A percentile compares a stretch with the other conserved stretches of the same genome.
These are phyloP conservation scores for Harringtonia lauricola DNA, from an alignment of 2,329 filamentous ascomycete species.

Conservation along the genomic window DNA sequence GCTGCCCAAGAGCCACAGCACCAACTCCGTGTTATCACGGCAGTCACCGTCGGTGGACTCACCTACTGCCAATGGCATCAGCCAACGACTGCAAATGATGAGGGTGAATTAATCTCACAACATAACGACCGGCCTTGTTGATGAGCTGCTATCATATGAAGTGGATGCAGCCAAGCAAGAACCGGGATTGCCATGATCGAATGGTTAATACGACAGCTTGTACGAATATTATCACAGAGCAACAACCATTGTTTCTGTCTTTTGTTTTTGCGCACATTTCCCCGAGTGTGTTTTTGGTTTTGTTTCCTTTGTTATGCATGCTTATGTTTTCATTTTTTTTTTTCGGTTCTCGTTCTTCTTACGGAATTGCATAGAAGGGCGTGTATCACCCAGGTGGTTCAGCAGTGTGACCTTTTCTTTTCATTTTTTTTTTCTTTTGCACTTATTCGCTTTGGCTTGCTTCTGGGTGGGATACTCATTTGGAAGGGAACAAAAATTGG, in stretches of 20 bases:
- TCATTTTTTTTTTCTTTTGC: constrained; percentile 1
- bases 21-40: constrained; percentile 35
- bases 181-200: too few relatives aligned
- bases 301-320: neutral
- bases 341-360: neutral
- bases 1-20: constrained; percentile 40
- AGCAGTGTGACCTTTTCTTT: constrained; percentile 1
- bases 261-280: neutral
- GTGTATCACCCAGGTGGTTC: neutral
- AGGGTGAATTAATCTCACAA: constrained; percentile 37
- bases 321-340: neutral
- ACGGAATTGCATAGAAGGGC: constrained; percentile 5
- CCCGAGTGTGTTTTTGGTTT: neutral
- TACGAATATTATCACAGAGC: neutral
- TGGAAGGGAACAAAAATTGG: constrained; percentile 8
- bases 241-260: neutral
- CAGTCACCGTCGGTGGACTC: constrained; percentile 35
- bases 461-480: neutral
- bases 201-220: neutral
- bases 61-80: constrained; percentile 38
- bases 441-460: constrained; percentile 8
- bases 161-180: neutral
- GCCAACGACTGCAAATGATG: constrained; percentile 52
- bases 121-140: neutral
- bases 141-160: neutral